Evolutionary conservation across 257 asterid species (phyloP).

Genomic region (Cynanchum wilfordii): DNA sequence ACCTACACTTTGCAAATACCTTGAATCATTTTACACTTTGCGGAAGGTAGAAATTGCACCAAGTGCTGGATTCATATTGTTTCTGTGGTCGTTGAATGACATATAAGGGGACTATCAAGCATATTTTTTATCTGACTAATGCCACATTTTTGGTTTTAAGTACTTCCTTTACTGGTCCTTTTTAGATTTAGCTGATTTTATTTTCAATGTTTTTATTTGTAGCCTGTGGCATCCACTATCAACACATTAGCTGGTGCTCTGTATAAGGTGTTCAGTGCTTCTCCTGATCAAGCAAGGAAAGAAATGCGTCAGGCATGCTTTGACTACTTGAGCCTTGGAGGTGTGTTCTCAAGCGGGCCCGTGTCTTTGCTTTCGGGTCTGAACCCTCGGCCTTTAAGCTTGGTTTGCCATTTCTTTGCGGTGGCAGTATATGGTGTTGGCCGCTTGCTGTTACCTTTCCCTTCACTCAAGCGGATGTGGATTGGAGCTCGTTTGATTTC

Average conservation of each 20-base stretch:
- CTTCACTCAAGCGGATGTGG: slow-evolving; percentile 50
- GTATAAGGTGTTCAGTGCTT: slow-evolving; percentile 52
- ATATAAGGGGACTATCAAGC: neutral
- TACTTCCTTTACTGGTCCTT: neutral
- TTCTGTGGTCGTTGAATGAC: neutral
- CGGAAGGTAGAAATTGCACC: slow-evolving; percentile 38
- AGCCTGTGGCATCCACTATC: slow-evolving; percentile 62
- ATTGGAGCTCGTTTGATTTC: slow-evolving; percentile 40
- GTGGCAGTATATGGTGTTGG: slow-evolving; percentile 57
- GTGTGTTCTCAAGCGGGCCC: slow-evolving; percentile 50
- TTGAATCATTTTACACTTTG: slow-evolving; percentile 57
- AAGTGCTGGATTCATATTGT: neutral
- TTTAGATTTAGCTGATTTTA: neutral
- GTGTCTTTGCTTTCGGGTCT: slow-evolving; percentile 54
- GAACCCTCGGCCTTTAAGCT: slow-evolving; percentile 51
- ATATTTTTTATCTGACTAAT: neutral
- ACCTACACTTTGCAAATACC: slow-evolving; percentile 39
- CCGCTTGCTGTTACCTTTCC: slow-evolving; percentile 55
- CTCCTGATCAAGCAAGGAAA: slow-evolving; percentile 55
- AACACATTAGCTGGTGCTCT: slow-evolving; percentile 59
- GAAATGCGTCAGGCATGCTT: slow-evolving; percentile 67
- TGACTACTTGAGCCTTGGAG: slow-evolving; percentile 55
- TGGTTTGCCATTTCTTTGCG: slow-evolving; percentile 55
- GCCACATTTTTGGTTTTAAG: neutral
- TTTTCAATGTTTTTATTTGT: slow-evolving; percentile 16